Evolutionary conservation across 257 asterid species (phyloP).

Genomic region (Linaria vulgaris): DNA sequence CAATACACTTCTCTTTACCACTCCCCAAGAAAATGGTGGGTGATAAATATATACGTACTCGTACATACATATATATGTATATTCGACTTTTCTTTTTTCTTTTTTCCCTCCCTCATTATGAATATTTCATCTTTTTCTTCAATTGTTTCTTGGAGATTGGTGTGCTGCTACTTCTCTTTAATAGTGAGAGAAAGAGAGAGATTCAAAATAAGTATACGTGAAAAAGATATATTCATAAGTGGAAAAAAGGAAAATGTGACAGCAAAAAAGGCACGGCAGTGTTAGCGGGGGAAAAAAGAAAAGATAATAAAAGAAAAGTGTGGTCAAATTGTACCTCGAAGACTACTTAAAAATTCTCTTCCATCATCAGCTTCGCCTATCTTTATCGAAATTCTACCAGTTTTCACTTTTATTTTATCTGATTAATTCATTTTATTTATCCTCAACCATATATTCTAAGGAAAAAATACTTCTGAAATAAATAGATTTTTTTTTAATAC

Average conservation of each 20-base stretch:
- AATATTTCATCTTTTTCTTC: slow-evolving; percentile 15
- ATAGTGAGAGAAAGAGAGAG: slow-evolving; percentile 18
- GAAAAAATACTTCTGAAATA: no score
- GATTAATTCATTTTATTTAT: slow-evolving; percentile 15
- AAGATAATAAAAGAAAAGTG: slow-evolving; percentile 61
- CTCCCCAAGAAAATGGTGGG: slow-evolving; percentile 90
- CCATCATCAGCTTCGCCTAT: slow-evolving; percentile 67
- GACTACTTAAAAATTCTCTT: slow-evolving; percentile 57
- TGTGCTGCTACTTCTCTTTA: slow-evolving; percentile 42
- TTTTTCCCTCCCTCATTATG: slow-evolving; percentile 18
- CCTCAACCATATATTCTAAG: no score
- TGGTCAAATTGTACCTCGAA: slow-evolving; percentile 96
- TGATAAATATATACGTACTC: slow-evolving; percentile 30
- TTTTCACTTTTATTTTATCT: slow-evolving; percentile 44
- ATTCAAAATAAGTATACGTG: slow-evolving; percentile 32
- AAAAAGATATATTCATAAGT: slow-evolving; percentile 26
- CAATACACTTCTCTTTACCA: slow-evolving; percentile 78
- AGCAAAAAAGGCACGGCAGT: slow-evolving; percentile 75
- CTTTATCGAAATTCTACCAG: slow-evolving; percentile 82
- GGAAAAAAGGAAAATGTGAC: slow-evolving; percentile 55
- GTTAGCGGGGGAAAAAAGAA: slow-evolving; percentile 41
- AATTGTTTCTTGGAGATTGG: slow-evolving; percentile 39
- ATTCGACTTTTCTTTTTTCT: slow-evolving; percentile 8
- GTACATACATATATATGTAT: slow-evolving; percentile 18
- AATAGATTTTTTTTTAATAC: no score